Base-by-base conservation (phyloP, 228 moss, liverwort and hornwort species). In the Sphagnum magellanicum region DNA sequence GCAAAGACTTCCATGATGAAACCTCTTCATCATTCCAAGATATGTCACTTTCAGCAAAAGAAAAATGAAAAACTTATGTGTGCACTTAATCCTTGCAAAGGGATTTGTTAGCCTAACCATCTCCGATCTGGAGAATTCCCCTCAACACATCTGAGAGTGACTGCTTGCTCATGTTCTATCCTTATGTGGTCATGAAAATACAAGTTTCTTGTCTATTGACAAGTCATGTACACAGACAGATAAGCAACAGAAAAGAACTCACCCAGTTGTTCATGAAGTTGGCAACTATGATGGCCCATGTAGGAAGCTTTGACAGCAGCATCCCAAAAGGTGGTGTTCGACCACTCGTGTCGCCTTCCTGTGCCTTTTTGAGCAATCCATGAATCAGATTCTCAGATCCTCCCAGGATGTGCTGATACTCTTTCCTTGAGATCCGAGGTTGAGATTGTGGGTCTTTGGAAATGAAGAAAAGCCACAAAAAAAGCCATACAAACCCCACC, bases 251-350 rank as follows among this genome's bases (percentile, higher is more conserved):
- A 32, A 32, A 32, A 32, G 32, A 32, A 69, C 76, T 55, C 73
- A 94, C 94, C 94, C 94, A 94, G 74, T 91, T 94, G 81, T 94
- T 94, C 89, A 88, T 91, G 61, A 81, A 74, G 76, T 94, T 94
- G 67, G 94, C 94, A 49, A 80, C 70, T 17, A 94, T 83, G 76
- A 94, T 81, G 32, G 94, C 91, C 94, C 94, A 94, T 10, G 83
- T 84, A 46, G 94, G 90, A 49, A 84, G 65, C 71, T 94, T 94
- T 15, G 91, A 94, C 48, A 94, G 86, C 65, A 94, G 88, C 52
- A 81, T 68, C 52, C 75, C 74, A 69, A 94, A 78, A 49, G 94
- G 94, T 61, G 82, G 93, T 67, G 80, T 9, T 49, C 52, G 50
- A 10, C 61, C 49, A 4, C 50, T 46, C 48, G 6, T 32, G 51